A percentile compares a stretch with the other conserved stretches of the same genome.
These are phyloP conservation scores for Simmondsia chinensis DNA, from an alignment of 148 eudicot genomes.

Conservation along the genomic window DNA sequence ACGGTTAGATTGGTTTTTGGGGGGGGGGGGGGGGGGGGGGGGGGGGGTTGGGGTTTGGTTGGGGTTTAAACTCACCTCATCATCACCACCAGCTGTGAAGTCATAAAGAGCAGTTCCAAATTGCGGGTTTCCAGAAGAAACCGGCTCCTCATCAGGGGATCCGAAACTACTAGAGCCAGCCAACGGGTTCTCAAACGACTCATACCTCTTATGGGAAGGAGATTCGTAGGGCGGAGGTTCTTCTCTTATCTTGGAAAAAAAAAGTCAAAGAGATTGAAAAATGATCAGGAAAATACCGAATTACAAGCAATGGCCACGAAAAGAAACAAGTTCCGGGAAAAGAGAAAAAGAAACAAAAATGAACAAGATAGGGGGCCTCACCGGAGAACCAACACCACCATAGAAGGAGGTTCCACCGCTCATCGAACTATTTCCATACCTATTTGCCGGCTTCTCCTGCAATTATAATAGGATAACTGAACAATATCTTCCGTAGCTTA, in stretches of 20 bases:
- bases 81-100: constrained; percentile 98
- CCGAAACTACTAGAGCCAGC: constrained; percentile 62
- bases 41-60: no score
- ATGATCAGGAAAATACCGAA: constrained; percentile 2
- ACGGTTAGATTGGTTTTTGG: no score
- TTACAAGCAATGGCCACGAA: neutral
- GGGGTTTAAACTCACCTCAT: constrained; percentile 89
- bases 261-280: constrained; percentile 14
- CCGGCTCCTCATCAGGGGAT: constrained; percentile 62
- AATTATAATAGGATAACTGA: neutral
- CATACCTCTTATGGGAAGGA: constrained; percentile 52
- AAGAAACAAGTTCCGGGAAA: no score
- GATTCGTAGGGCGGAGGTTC: constrained; percentile 83
- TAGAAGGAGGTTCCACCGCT: constrained; percentile 45
- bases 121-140: constrained; percentile 48
- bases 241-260: constrained; percentile 90
- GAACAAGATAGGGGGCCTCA: constrained; percentile 19
- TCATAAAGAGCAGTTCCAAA: constrained; percentile 86
- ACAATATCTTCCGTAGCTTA: no score
- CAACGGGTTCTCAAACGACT: constrained; percentile 89
- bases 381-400: constrained; percentile 65
- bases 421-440: constrained; percentile 32
- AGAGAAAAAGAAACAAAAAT: neutral
- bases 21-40: no score
- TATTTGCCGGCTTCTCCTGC: constrained; percentile 60